phyloP scores from a whole-genome alignment of 257 asterid genomes.

The Verbena officinalis region DNA sequence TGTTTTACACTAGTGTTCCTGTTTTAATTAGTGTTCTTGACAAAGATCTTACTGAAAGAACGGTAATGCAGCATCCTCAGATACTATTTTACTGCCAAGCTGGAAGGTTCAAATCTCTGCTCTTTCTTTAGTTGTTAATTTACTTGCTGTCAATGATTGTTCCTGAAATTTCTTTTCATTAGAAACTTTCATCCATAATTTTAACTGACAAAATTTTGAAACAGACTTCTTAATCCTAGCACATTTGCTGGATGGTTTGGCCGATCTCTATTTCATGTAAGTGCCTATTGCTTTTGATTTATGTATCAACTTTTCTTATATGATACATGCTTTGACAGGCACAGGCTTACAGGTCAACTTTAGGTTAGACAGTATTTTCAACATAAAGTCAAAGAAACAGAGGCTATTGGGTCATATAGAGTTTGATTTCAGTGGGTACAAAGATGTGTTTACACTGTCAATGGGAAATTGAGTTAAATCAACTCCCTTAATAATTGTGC shows the following conservation, averaged over 20 bases:
- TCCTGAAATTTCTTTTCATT: slow-evolving; percentile 13
- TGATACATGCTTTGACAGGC: slow-evolving; percentile 20
- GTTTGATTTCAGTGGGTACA: not conserved
- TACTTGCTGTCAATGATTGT: slow-evolving; percentile 14
- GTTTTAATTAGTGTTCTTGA: slow-evolving; percentile 89
- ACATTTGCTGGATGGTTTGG: slow-evolving; percentile 99
- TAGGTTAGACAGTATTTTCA: not conserved
- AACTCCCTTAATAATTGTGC: not conserved
- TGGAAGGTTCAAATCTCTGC: slow-evolving; percentile 66
- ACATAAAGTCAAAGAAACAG: slow-evolving; percentile 3
- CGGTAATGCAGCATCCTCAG: slow-evolving; percentile 98
- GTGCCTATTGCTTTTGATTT: slow-evolving; percentile 37
- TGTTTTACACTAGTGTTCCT: slow-evolving; percentile 94
- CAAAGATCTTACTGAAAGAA: slow-evolving; percentile 92
- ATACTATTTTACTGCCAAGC: slow-evolving; percentile 95
- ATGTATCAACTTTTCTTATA: slow-evolving; percentile 8
- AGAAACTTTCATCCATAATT: slow-evolving; percentile 19
- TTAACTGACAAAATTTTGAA: slow-evolving; percentile 33
- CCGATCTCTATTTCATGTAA: slow-evolving; percentile 96
- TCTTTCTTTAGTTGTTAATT: slow-evolving; percentile 24
- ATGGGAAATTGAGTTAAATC: not conserved
- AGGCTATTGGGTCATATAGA: not conserved
- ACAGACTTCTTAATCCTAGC: slow-evolving; percentile 99
- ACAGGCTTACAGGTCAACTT: slow-evolving; percentile 19
- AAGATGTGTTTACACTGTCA: not conserved